Base-by-base conservation (phyloP, 176 grass and related monocot genomes). In the Lolium rigidum region DNA sequence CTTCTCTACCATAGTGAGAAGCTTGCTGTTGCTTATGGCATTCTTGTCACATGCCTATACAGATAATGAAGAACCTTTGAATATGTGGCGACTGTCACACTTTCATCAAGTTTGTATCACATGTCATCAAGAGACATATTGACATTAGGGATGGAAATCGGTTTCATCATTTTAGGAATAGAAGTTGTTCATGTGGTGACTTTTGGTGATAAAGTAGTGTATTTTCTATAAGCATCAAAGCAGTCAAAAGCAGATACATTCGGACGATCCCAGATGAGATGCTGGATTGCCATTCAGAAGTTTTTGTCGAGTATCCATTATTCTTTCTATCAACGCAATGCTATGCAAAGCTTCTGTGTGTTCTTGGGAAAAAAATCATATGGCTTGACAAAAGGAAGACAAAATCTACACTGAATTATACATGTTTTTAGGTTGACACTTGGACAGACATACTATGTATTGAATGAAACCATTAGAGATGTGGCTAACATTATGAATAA, bases 21-120 rank as follows among this genome's bases (percentile, higher is more conserved):
- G 70, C 89, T 94, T 78, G 86, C 87, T 38, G 76, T 94, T 89
- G 92, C 87, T 79, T 94, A 87, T 87, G 84, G 75, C 81, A 84
- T 91, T 70, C 86, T 94, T 72, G 87, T 76, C 78, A 89, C 83
- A 78, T 87, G 51, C 86, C 92, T 25, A 89, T 97, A 82, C 88
- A 91, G 76, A 94, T 97, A 85, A 90, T 94, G 76, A 97, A 97
- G 80, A 94, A 97, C 52, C 90, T 97, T 57, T 87, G 94, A 80
- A 94, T 94, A 84, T 97, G 94, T 39, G 94, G 94, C 54, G 94
- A 97, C 84, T 94, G 94, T 84, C 94, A 97, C 66, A 89, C 89
- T 80, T 93, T 89, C 11, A 74, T 94, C 26, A 97, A 94, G 84
- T 92, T 94, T 28, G 90, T 94, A 71, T 97, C 92, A 38, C 87